Base-by-base conservation (phyloP, 768 basidiomycete genomes). In the Boletus eberwhitei region DNA sequence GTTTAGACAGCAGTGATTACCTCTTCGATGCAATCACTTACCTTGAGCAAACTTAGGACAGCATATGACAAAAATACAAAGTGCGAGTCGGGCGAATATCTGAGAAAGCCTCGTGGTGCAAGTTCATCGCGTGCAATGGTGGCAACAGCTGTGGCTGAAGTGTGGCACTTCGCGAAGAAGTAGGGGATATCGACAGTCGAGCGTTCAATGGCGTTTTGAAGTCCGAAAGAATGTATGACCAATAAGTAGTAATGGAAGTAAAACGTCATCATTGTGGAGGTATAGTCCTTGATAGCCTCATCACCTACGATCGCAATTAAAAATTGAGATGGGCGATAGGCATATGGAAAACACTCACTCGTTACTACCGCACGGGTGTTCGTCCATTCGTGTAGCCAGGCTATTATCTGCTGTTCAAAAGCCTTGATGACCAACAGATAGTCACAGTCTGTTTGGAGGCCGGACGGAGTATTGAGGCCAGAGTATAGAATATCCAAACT, bases 31-130 rank as follows among this genome's bases (percentile, higher is more conserved):
- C n/a, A 19, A 56, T 22, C 14, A 35, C 77, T 52, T 48, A 93
- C 90, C 86, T 98, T 98, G 58, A 99, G 77, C 59, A 98, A 75
- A 64, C 88, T 96, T 54, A 97, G 75, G 8, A 98, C 88, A 0
- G 93, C 94, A 71, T 98, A 97, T n/a, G 88, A 89, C 42, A 83
- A 83, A 74, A 90, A 87, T 9, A 98, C 95, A 59, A 90, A 96
- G 63, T 90, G 88, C 6, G 90, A 88, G 69, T 98, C 95, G 5
- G 93, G 90, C 1, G 90, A 83, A 71, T 92, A 95, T 59, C 80
- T 85, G 69, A 97, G 74, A 61, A 77, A 88, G 2, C 90, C 93
- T 22, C 76, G 75, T 1, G 91, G 88, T 0, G 85, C 88, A 24
- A 96, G 78, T 57, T 87, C 78, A 60, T 96, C 93, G 17, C 87